phyloP scores from a whole-genome alignment of 345 rosid species.

The Brassica cretica region DNA sequence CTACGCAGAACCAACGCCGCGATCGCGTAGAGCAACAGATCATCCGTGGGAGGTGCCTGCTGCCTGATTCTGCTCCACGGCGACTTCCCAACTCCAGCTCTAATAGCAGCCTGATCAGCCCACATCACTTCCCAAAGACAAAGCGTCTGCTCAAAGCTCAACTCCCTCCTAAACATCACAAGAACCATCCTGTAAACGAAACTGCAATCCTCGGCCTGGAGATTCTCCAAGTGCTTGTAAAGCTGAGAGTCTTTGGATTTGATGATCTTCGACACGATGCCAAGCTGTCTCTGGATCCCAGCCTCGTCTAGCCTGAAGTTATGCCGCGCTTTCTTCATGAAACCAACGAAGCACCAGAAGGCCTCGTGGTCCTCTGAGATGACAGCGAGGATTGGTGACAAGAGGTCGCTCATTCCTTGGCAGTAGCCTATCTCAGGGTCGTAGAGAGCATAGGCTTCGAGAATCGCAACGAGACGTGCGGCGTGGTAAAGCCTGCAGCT shows the following conservation, averaged over 20 bases:
- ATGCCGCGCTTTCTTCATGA: conserved; percentile 95
- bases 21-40: conserved; percentile 86
- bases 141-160: conserved; percentile 86
- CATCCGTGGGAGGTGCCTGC: conserved; percentile 91
- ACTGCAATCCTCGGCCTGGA: conserved; percentile 95
- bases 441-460: conserved; percentile 88
- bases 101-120: conserved; percentile 99
- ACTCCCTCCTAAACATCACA: conserved; percentile 86
- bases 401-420: conserved; percentile 98
- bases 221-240: conserved; percentile 86
- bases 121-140: conserved; percentile 99
- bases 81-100: conserved; percentile 89
- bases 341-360: conserved; percentile 96
- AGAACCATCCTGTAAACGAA: conserved; percentile 99
- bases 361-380: conserved; percentile 88
- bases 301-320: conserved; percentile 96
- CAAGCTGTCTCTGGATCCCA: conserved; percentile 89
- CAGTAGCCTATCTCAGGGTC: conserved; percentile 98
- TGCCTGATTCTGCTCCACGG: conserved; percentile 91
- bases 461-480: conserved; percentile 82
- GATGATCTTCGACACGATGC: conserved; percentile 85
- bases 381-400: conserved; percentile 80
- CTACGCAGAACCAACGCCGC: conserved; percentile 91
- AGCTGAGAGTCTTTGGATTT: conserved; percentile 89
- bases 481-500: conserved; percentile 88